These are phyloP conservation scores for Saccharomycopsis amapae DNA, from an alignment of 805 yeast genomes.

Conservation along the genomic window DNA sequence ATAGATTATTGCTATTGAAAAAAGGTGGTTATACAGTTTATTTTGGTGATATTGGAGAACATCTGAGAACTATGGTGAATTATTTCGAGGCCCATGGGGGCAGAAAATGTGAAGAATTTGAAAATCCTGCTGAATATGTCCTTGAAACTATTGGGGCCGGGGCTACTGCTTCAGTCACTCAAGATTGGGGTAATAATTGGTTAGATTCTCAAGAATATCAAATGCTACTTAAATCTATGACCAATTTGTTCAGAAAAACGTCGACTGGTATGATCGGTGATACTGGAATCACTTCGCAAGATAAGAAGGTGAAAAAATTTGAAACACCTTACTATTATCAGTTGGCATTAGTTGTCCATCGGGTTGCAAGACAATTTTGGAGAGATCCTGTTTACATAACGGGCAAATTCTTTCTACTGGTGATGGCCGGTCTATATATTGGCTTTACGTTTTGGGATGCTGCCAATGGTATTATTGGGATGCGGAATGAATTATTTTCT, in stretches of 20 bases:
- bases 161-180: slow-evolving; percentile 49
- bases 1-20: slow-evolving; percentile 39
- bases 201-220: slow-evolving; percentile 22
- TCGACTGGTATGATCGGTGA: too few species aligned
- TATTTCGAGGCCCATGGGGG: slow-evolving; percentile 67
- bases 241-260: too few species aligned
- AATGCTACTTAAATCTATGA: slow-evolving; percentile 23
- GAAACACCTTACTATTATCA: slow-evolving; percentile 40
- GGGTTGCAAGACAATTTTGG: slow-evolving; percentile 43
- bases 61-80: slow-evolving; percentile 43
- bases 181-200: slow-evolving; percentile 64
- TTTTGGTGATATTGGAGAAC: slow-evolving; percentile 57
- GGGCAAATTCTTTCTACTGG: slow-evolving; percentile 47
- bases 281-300: too few species aligned
- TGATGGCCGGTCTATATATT: slow-evolving; percentile 50
- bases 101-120: slow-evolving; percentile 45
- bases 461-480: slow-evolving; percentile 42
- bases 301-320: too few species aligned
- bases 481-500: slow-evolving; percentile 54
- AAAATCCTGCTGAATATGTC: slow-evolving; percentile 73
- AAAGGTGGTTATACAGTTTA: too few species aligned
- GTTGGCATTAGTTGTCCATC: slow-evolving; percentile 33
- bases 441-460: slow-evolving; percentile 69
- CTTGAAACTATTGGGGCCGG: slow-evolving; percentile 73
- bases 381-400: slow-evolving; percentile 56